Percentiles rank a stretch among this genome's conserved stretches.
These are phyloP conservation scores for Tuber indicum DNA, from an alignment of 495 filamentous ascomycete species.

Conservation along the genomic window DNA sequence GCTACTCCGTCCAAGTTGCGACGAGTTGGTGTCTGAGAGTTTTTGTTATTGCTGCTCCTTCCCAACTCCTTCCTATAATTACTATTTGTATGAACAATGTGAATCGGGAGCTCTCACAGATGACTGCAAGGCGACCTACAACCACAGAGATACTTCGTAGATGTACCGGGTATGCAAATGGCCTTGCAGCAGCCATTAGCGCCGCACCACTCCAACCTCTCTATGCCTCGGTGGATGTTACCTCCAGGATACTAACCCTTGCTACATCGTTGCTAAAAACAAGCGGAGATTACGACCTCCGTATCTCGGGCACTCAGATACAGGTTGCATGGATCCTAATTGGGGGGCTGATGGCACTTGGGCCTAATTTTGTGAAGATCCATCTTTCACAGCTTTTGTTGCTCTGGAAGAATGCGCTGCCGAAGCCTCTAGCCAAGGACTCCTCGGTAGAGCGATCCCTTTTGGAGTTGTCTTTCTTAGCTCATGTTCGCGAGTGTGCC, in stretches of 20 bases:
- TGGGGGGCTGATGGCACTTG: slow-evolving; percentile 90
- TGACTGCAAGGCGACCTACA: slow-evolving; percentile 57
- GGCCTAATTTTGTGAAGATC: slow-evolving; percentile 98
- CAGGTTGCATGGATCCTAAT: slow-evolving; percentile 98
- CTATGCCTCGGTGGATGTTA: slow-evolving; percentile 91
- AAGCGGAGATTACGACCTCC: slow-evolving; percentile 82
- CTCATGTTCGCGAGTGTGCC: slow-evolving; percentile 92
- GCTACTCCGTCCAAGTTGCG: slow-evolving; percentile 89
- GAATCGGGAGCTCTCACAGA: slow-evolving; percentile 71
- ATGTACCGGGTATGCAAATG: slow-evolving; percentile 89
- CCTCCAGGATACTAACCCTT: slow-evolving; percentile 81
- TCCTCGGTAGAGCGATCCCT: slow-evolving; percentile 72
- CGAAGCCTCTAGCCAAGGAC: slow-evolving; percentile 86
- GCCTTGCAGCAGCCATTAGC: slow-evolving; percentile 83
- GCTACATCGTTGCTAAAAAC: slow-evolving; percentile 89
- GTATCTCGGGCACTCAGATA: slow-evolving; percentile 87
- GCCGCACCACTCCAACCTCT: slow-evolving; percentile 80
- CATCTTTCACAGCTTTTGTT: slow-evolving; percentile 90
- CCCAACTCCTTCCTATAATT: slow-evolving; percentile 82
- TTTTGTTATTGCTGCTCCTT: slow-evolving; percentile 82
- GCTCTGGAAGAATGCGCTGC: slow-evolving; percentile 96
- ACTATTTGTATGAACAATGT: slow-evolving; percentile 97
- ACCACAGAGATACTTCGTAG: slow-evolving; percentile 63
- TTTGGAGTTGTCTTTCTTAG: slow-evolving; percentile 83
- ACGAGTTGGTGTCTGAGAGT: slow-evolving; percentile 75